Percentiles rank a stretch among this genome's conserved stretches.
Evolutionary conservation across 225 moss, liverwort and hornwort genomes (phyloP).

Genomic region (Polytrichum commune): DNA sequence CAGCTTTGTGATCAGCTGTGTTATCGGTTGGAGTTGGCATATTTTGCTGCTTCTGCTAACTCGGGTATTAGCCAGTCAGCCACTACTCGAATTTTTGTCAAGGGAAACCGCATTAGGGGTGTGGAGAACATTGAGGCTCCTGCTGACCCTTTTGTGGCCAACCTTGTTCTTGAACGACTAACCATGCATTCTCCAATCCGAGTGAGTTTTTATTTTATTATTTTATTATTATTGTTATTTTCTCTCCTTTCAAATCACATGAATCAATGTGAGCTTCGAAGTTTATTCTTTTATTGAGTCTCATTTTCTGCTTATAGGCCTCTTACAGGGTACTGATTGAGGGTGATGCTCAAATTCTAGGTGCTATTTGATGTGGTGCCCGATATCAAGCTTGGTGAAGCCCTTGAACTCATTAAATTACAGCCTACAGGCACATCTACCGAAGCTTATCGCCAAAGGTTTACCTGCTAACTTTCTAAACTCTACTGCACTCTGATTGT

Average conservation of each 20-base stretch:
- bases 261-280: too few relatives aligned
- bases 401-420: constrained; percentile 63
- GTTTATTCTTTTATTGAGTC: too few relatives aligned
- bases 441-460: constrained; percentile 69
- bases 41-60: constrained; percentile 66
- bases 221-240: too few relatives aligned
- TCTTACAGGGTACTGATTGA: neutral
- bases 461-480: too few relatives aligned
- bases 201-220: constrained; percentile 37
- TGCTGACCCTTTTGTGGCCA: constrained; percentile 87
- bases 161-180: constrained; percentile 93
- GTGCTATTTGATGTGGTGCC: constrained; percentile 93
- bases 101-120: constrained; percentile 37
- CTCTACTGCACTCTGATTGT: too few relatives aligned
- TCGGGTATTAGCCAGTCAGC: constrained; percentile 56
- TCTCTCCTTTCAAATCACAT: neutral
- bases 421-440: constrained; percentile 76
- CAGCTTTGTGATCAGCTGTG: constrained; percentile 92
- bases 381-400: constrained; percentile 71
- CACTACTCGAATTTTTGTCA: constrained; percentile 62
- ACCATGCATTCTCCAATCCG: constrained; percentile 87
- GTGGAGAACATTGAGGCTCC: constrained; percentile 66
- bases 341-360: constrained; percentile 24
- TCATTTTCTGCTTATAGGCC: too few relatives aligned
- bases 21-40: constrained; percentile 93